Conservation (phyloP, 768 basidiomycete genomes). For the Russula sp. region DNA sequence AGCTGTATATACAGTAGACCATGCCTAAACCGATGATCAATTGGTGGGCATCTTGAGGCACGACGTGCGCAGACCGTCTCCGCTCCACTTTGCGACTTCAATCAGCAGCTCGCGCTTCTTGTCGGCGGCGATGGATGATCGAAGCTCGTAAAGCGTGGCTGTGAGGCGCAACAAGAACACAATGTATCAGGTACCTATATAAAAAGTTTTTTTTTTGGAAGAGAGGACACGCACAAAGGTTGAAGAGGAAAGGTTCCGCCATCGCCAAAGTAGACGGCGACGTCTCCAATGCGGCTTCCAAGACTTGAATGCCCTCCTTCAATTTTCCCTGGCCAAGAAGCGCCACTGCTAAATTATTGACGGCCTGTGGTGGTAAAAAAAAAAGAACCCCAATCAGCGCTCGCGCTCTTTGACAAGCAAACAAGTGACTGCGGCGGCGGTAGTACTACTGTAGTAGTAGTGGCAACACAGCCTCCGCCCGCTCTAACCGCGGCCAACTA, state of each 20-base stretch:
- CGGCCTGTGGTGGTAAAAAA: slow-evolving; percentile 38
- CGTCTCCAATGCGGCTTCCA: slow-evolving; percentile 53
- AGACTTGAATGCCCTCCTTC: slow-evolving; percentile 65
- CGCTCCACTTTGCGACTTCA: slow-evolving; percentile 80
- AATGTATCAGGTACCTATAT: background rate
- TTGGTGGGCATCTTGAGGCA: slow-evolving; percentile 70
- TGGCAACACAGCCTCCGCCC: no score
- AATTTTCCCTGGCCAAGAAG: slow-evolving; percentile 63
- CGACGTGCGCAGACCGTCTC: slow-evolving; percentile 68
- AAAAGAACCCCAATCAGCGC: background rate
- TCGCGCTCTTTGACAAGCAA: background rate
- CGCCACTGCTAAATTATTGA: slow-evolving; percentile 71
- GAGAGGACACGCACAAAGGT: slow-evolving; percentile 50
- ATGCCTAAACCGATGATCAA: background rate
- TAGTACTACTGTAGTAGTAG: no score
- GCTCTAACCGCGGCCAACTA: no score
- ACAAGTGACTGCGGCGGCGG: no score
- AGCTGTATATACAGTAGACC: no score
- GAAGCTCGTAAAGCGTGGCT: slow-evolving; percentile 83
- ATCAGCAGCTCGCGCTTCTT: slow-evolving; percentile 70
- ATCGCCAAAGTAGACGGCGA: slow-evolving; percentile 68
- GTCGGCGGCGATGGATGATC: slow-evolving; percentile 60
- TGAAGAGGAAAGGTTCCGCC: slow-evolving; percentile 80
- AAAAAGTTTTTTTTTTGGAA: background rate
- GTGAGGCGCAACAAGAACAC: background rate